Evolutionary conservation across 495 filamentous ascomycete genomes (phyloP), one percentile per base, ranked within the genome.

Genomic region (Astrocystis sublimbata): DNA sequence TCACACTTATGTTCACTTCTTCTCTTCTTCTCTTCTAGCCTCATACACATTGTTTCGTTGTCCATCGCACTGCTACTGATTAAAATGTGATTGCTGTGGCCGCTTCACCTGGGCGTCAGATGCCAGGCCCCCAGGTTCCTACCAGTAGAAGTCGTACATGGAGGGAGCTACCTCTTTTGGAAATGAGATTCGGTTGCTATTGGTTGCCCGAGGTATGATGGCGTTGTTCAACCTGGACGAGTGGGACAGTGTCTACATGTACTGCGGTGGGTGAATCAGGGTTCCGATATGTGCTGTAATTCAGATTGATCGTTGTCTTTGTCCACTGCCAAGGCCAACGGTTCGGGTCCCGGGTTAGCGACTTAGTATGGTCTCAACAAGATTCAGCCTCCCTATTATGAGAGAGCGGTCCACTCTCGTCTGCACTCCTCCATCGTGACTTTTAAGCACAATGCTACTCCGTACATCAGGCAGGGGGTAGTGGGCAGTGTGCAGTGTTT

Each of bases 121-220:
- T 30, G 8, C 21, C 15, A 12, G 24, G 17, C n/a, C 24, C 19
- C 21, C 13, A 12, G 8, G 1, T 47, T 26, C 19, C 9, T 47
- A 47, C 6, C 19, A 5, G 17, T 4, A 2, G 7, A 33, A 9
- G 3, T 30, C 19, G n/a, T 19, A n/a, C 9, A 54, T 38, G 33
- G 51, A 53, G 50, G 36, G 36, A 53, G 50, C 50, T 33, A 7
- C 50, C 50, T 24, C 7, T 51, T 53, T 38, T 21, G 17, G 30
- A 36, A 33, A 35, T 54, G 35, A 28, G 35, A 54, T 38, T 38
- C 51, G 40, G 51, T 23, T 13, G 33, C 51, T 54, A 54, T 54
- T 54, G 51, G 51, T 19, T 35, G 17, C 8, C 51, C 19, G 4
- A 49, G 15, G 26, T n/a, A n/a, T 7, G 33, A 33, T 38, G 51